phyloP scores from a whole-genome alignment of 2,329 filamentous ascomycete genomes.

The Penicillium occitanis region DNA sequence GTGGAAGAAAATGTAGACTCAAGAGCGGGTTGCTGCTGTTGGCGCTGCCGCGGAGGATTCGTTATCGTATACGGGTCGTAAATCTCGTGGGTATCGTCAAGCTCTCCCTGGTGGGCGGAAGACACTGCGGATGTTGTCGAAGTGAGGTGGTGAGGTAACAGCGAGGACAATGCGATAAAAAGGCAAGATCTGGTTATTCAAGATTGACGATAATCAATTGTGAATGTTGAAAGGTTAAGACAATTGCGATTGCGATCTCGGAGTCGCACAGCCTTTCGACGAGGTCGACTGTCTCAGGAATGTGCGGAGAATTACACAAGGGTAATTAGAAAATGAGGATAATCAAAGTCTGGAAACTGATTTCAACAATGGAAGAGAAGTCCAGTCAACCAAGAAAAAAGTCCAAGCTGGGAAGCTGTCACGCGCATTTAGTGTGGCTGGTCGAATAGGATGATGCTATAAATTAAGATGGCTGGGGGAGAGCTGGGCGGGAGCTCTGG shows the following conservation, averaged over 20 bases:
- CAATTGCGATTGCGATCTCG: constrained; percentile 14
- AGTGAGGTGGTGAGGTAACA: constrained; percentile 27
- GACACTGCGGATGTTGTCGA: constrained; percentile 43
- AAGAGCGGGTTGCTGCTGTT: constrained; percentile 47
- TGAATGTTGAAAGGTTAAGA: neutral
- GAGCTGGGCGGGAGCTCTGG: constrained; percentile 24
- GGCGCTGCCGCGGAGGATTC: constrained; percentile 46
- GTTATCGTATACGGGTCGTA: constrained; percentile 51
- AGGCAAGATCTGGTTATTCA: neutral
- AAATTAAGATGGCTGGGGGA: constrained; percentile 45
- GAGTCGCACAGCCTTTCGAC: neutral
- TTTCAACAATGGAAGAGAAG: constrained; percentile 14
- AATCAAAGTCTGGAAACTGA: constrained; percentile 17
- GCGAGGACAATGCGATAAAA: constrained; percentile 37
- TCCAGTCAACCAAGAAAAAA: neutral
- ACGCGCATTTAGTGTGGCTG: constrained; percentile 25
- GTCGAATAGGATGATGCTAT: constrained; percentile 25
- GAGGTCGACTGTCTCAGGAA: constrained; percentile 21
- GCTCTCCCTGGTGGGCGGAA: constrained; percentile 38
- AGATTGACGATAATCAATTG: neutral
- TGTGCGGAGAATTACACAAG: constrained; percentile 30
- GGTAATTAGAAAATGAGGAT: constrained; percentile 21
- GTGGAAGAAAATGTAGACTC: constrained; percentile 49
- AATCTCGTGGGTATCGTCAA: constrained; percentile 57
- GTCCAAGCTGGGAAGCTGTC: neutral